Evolutionary conservation across 345 rosid species (phyloP), one percentile per base, ranked within the genome.

Genomic region (Citrus australasica): DNA sequence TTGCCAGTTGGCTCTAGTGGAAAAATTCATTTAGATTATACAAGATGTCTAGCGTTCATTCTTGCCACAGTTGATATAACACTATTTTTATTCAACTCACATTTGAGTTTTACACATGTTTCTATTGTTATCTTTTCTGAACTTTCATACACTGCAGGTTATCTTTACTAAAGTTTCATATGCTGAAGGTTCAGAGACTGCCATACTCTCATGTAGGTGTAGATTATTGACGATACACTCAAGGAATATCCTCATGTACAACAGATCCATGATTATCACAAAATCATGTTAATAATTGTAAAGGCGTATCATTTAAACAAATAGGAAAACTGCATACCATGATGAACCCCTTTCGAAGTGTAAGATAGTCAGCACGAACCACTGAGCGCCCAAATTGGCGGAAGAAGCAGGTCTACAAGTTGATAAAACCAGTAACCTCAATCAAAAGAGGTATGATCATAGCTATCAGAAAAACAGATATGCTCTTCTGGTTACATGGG

Each of bases 361-460:
- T 87, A 68, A 95, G 90, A 84, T 95, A 96, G 82, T 96, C 98
- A 62, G 87, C 85, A 77, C 90, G 97, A 83, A 84, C 97, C 75
- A 96, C 97, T n/a, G 99, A 91, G 46, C 55, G 82, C 72, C 95
- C 97, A 72, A 96, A 96, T 82, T 96, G 98, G 56, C 93, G 86
- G 80, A 96, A 91, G 89, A 92, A 94, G 83, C 99, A 96, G 69
- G 88, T 92, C 98, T 96, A 90, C 87, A 81, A 62, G 66, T 80
- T 60, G 70, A 84, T 9, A 60, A 75, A 79, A 80, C 21, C 66
- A 76, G 19, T 51, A 66, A 66, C 53, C 65, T 67, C 56, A 56
- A 56, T 67, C 38, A 19, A 66, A 53, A 11, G 28, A 61, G 25
- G 68, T 25, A n/a, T 17, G 58, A 62, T 17, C n/a, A 40, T 14